Conservation (phyloP, 306 rosid species). For the Hylodesmum podocarpum region DNA sequence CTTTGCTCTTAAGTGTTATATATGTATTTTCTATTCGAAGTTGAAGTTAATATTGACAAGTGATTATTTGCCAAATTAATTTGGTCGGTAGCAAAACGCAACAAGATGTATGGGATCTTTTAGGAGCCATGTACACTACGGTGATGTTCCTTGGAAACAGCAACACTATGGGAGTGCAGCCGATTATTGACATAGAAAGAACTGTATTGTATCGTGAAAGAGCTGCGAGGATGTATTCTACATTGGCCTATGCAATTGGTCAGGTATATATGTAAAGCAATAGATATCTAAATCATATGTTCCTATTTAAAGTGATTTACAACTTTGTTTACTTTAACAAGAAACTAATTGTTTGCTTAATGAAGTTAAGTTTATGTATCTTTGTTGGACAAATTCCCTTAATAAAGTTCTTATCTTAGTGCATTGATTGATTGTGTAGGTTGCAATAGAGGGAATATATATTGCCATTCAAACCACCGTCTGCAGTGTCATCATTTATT, state of each 20-base stretch:
- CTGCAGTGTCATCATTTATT: constrained; percentile 47
- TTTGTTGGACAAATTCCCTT: neutral
- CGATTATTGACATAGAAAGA: constrained; percentile 59
- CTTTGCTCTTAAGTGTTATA: neutral
- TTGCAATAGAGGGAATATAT: constrained; percentile 65
- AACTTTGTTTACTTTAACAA: neutral
- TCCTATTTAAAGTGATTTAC: neutral
- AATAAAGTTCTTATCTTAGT: neutral
- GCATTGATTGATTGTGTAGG: constrained; percentile 46
- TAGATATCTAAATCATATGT: neutral
- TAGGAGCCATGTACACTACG: constrained; percentile 68
- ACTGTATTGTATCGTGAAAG: constrained; percentile 77
- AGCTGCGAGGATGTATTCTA: constrained; percentile 51
- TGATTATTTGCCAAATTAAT: neutral
- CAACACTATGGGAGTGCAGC: constrained; percentile 45
- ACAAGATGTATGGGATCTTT: constrained; percentile 48
- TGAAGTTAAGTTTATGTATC: neutral
- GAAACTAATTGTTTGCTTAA: neutral
- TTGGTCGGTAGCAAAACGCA: constrained; percentile 26
- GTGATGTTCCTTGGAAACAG: constrained; percentile 32
- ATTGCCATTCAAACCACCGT: constrained; percentile 49
- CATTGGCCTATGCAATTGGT: constrained; percentile 39
- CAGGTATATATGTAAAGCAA: constrained; percentile 29
- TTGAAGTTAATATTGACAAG: neutral
- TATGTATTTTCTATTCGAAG: neutral